phyloP scores from a whole-genome alignment of 305 asterid genomes.

The Fraxinus angustifolia region DNA sequence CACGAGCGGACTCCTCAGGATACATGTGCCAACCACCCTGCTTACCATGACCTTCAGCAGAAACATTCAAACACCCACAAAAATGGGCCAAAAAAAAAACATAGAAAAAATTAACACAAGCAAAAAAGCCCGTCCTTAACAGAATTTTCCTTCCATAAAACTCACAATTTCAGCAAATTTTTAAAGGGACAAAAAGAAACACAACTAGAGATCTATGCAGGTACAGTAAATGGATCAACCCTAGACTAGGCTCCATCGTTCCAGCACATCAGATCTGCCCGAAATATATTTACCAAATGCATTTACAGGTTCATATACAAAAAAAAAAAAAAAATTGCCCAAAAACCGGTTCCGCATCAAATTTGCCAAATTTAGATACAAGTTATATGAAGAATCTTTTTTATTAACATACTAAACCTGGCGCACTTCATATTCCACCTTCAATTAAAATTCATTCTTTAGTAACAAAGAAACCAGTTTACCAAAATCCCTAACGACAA shows the following conservation, averaged over 20 bases:
- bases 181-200: conserved; percentile 4
- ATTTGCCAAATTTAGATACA: conserved; percentile 5
- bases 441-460: not conserved
- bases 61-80: conserved; percentile 30
- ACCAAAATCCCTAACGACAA: not conserved
- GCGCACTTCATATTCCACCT: not conserved
- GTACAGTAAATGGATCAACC: conserved; percentile 17
- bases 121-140: not conserved
- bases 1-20: conserved; percentile 67
- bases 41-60: conserved; percentile 92
- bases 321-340: not conserved
- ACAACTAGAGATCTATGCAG: conserved; percentile 27
- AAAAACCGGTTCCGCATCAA: conserved; percentile 17
- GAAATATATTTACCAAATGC: conserved; percentile 20
- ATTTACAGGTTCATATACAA: not conserved
- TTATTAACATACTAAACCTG: conserved; percentile 2
- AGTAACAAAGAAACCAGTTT: not conserved
- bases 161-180: not conserved
- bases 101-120: conserved; percentile 22
- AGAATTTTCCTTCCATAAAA: not conserved
- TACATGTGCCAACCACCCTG: conserved; percentile 83
- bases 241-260: not conserved
- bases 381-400: conserved; percentile 7
- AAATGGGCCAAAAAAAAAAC: conserved; percentile 27
- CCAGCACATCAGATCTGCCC: conserved; percentile 56